Evolutionary conservation across 1,284 basidiomycete genomes (phyloP), one percentile per base, ranked within the genome.

Genomic region (Thecaphora thlaspeos): DNA sequence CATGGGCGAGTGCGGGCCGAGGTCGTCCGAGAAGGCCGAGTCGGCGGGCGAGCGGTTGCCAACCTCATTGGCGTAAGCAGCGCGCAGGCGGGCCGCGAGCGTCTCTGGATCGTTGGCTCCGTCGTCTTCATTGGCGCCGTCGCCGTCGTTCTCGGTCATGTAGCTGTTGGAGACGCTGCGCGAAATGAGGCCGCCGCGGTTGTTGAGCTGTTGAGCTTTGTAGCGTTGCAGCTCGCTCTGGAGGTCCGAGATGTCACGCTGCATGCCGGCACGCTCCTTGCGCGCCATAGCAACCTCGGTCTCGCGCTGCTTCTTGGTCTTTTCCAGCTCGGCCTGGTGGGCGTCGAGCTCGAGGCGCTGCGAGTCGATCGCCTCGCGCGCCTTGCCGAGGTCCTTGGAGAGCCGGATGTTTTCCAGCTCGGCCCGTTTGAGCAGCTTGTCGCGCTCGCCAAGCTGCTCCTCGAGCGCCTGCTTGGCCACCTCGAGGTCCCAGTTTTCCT

Each of bases 401-500:
- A 92, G 83, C 2, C 89, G 86, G 71, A 89, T 88, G 61, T 88
- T 86, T 69, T 97, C 94, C 37, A 84, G 81, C 72, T 94, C 90
- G 17, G 89, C 82, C 51, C 89, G 88, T 63, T 84, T 83, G 12
- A 84, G 80, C 22, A 85, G 82, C 9, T 84, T 79, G 60, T 89
- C 87, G 1, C 86, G 83, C 46, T 89, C 86, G 37, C 83, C 76
- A 37, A 89, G 82, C 66, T 89, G 85, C 0, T 85, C 80, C 38
- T 87, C 86, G 22, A 94, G 83, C 61, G 96, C 91, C 78, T 98
- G 93, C 26, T 92, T 82, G 21, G 85, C 85, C 43, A 96, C 90
- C 81, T 97, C 92, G 61, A 97, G 87, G 76, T 96, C 93, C 94
- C 94, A 97, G 78, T 95, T 96, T 80, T 94, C 91, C 79, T 96